These are phyloP conservation scores for Carex cristatella DNA, from an alignment of 176 grass and related monocot genomes.

Conservation along the genomic window DNA sequence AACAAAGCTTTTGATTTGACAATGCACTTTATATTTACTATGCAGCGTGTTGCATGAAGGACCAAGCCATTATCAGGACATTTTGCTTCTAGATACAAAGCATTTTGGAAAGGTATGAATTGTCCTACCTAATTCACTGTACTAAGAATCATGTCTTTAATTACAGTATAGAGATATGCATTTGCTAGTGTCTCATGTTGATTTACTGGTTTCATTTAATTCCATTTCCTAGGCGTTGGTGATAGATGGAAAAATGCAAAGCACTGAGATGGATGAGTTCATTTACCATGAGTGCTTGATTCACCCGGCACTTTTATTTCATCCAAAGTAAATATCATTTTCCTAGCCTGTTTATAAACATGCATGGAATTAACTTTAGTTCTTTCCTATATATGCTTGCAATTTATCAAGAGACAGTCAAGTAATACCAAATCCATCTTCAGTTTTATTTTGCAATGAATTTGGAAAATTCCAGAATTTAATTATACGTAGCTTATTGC, in stretches of 20 bases:
- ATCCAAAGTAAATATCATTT: slow-evolving; percentile 35
- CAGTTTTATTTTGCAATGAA: background rate
- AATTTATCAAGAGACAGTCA: background rate
- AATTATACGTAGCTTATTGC: background rate
- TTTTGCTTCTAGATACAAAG: slow-evolving; percentile 67
- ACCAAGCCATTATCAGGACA: slow-evolving; percentile 60
- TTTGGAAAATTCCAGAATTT: background rate
- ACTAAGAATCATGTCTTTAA: background rate
- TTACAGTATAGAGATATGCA: background rate
- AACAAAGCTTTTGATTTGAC: background rate
- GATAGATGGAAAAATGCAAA: slow-evolving; percentile 87
- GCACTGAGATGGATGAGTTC: slow-evolving; percentile 70
- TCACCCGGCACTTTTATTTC: slow-evolving; percentile 61
- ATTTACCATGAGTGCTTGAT: slow-evolving; percentile 74
- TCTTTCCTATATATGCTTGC: background rate
- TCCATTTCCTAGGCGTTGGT: slow-evolving; percentile 35
- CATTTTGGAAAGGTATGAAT: slow-evolving; percentile 61
- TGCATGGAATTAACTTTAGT: no score
- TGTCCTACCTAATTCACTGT: background rate
- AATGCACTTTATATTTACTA: background rate
- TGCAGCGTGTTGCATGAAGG: slow-evolving; percentile 60
- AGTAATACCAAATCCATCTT: background rate
- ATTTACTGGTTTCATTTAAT: background rate
- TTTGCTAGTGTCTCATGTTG: background rate
- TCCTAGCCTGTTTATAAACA: background rate